phyloP scores from a whole-genome alignment of 2,329 filamentous ascomycete species.

The Xylariomycetidae sp. region DNA sequence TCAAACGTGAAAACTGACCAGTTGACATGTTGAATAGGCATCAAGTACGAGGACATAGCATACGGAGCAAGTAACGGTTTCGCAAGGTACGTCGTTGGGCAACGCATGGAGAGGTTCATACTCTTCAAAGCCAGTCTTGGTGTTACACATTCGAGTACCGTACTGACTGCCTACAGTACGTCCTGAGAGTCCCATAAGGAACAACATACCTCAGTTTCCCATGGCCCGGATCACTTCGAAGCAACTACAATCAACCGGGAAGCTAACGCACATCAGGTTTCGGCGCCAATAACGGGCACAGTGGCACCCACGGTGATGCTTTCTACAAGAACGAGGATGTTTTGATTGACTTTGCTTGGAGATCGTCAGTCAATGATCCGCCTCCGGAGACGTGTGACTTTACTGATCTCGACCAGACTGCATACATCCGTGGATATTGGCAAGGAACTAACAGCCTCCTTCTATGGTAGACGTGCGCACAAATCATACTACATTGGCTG shows the following conservation, averaged over 20 bases:
- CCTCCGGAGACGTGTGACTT: conserved; percentile 18
- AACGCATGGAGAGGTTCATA: too few relatives aligned
- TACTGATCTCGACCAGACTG: conserved; percentile 18
- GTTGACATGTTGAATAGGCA: conserved; percentile 18
- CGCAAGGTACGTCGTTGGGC: conserved; percentile 25
- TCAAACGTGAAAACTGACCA: neutral
- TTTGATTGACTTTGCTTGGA: conserved; percentile 30
- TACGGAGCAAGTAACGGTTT: conserved; percentile 38
- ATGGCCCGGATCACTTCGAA: neutral
- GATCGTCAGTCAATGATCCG: conserved; percentile 10
- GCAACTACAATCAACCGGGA: too few relatives aligned
- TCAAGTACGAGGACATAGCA: conserved; percentile 36
- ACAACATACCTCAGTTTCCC: neutral
- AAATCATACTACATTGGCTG: conserved; percentile 53
- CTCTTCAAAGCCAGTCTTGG: too few relatives aligned
- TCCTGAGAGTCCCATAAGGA: neutral
- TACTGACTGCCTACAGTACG: too few relatives aligned
- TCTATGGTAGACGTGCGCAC: conserved; percentile 34
- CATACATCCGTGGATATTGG: conserved; percentile 44
- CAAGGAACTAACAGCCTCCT: conserved; percentile 39
- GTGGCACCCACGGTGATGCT: conserved; percentile 30
- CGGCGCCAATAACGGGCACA: conserved; percentile 44
- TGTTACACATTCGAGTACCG: too few relatives aligned
- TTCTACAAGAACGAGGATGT: conserved; percentile 32
- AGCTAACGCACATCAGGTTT: conserved; percentile 20